Evolutionary conservation across 2,329 filamentous ascomycete species (phyloP), one percentile per base, ranked within the genome.

Genomic region (Xylariaceae sp.): DNA sequence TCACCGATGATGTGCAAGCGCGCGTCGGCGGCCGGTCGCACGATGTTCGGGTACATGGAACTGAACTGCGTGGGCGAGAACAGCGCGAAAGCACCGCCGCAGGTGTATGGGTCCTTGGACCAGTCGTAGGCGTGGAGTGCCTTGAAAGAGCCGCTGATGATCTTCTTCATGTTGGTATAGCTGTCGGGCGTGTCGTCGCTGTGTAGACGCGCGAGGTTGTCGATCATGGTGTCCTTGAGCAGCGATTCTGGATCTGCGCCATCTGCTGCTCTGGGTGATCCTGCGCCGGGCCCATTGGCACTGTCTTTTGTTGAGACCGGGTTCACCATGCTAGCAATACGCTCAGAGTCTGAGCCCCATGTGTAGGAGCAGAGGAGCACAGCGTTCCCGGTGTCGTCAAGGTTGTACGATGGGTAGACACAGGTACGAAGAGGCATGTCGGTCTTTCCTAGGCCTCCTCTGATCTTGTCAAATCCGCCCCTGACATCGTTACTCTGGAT

Each of bases 11-110:
- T 54, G 15, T 60, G 47, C 2, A 68, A 51, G 4, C 56, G 56
- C 1, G 58, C 50, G 1, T 57, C 45, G 1, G 57, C 59, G 11
- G 53, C 43, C 0, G 56, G 51, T 4, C 46, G 45, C 16, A 49
- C 45, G 13, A 69, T 52, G 2, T 52, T 38, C 0, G 62, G 62
- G 33, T 62, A 67, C 19, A 66, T 28, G 16, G 61, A 54, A 2
- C 50, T 51, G 51, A 67, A 71, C 40, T 70, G 66, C 0, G 64
- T 61, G 0, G 66, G 64, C 0, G 63, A 61, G 24, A 68, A 71
- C 6, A 62, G 53, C 0, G 66, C 66, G 42, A 68, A 71, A 0
- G 66, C 66, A 0, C 67, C 68, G 0, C 54, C 50, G 35, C 33
- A 26, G 1, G 54, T 57, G 8, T 53, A 51, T 0, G 55, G 54